Percentiles rank a stretch among this genome's conserved stretches.
These are phyloP conservation scores for Prunella vulgaris DNA, from an alignment of 257 asterid genomes.

Conservation along the genomic window DNA sequence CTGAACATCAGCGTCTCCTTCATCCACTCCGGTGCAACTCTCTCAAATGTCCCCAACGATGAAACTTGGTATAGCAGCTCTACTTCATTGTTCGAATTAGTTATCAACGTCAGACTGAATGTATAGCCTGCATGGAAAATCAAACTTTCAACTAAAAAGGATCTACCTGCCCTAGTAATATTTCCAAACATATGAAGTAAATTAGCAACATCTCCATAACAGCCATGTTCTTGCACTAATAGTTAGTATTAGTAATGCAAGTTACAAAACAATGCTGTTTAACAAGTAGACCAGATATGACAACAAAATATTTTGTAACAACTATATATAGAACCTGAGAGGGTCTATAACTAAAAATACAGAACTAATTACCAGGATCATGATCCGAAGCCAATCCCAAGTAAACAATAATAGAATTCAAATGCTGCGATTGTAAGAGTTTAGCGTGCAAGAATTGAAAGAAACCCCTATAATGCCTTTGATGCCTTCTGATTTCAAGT, in stretches of 20 bases:
- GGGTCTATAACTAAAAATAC: background rate
- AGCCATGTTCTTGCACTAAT: background rate
- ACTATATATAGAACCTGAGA: background rate
- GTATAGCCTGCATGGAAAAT: slow-evolving; percentile 57
- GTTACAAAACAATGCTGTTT: background rate
- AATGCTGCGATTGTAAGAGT: no score
- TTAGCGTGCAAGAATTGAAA: background rate
- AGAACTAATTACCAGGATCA: background rate
- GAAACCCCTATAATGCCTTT: background rate
- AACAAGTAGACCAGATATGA: background rate
- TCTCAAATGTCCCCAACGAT: slow-evolving; percentile 75
- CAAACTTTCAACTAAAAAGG: background rate
- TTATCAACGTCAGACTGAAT: slow-evolving; percentile 68
- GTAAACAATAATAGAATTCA: background rate
- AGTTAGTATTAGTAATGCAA: background rate
- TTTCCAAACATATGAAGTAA: no score
- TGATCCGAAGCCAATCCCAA: background rate
- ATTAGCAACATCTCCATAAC: background rate
- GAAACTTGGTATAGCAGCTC: slow-evolving; percentile 52
- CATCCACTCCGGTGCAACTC: slow-evolving; percentile 91
- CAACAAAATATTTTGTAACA: background rate
- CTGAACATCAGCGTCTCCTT: slow-evolving; percentile 63
- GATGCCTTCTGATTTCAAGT: no score
- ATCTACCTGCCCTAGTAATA: no score
- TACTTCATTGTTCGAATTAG: slow-evolving; percentile 42